Base-by-base conservation (phyloP, 768 basidiomycete species). In the Boletellus ananiceps region DNA sequence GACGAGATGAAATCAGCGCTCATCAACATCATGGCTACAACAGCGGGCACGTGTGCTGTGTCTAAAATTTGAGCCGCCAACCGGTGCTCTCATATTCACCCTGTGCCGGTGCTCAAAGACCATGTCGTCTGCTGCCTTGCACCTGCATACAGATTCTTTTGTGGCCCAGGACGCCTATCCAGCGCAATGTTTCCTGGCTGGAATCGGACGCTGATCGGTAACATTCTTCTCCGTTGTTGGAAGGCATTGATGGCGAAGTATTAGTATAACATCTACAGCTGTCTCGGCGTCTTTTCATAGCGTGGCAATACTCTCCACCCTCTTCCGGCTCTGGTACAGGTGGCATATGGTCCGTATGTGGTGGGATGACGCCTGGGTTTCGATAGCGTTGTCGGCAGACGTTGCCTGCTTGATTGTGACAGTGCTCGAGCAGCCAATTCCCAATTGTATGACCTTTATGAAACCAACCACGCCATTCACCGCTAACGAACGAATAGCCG, bases 361-460 rank as follows among this genome's bases (percentile, higher is more conserved):
- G 63, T 65, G 64, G 57, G 65, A 65, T 29, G 65, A 67, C 33
- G 55, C 40, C 5, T 59, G 55, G 57, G 62, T 56, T 1, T 14
- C 13, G 3, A 8, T 57, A 4, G 63, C 59, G 2, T 36, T 62
- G 8, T 23, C 55, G 38, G 55, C 44, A 6, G 55, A 62, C 16
- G 9, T 57, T 5, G 29, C 31, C 4, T 60, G 45, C 50, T 15
- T 59, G 6, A 13, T 56, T 13, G 44, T 5, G 18, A 13, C 44
- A 0, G 15, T 27, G 5, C 35, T 63, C 29, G 50, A 60, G 27
- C 36, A 19, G 23, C 55, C 61, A 8, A 18, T 52, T 31, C 34
- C 49, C 0, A 0, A 18, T 8, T 5, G 60, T 63, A 44, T 49
- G 50, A 0, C 16, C 21, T 18, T 25, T 16, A 6, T 8, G 7